Evolutionary conservation across 805 yeast species (phyloP).

Genomic region (Candida sithepensis): DNA sequence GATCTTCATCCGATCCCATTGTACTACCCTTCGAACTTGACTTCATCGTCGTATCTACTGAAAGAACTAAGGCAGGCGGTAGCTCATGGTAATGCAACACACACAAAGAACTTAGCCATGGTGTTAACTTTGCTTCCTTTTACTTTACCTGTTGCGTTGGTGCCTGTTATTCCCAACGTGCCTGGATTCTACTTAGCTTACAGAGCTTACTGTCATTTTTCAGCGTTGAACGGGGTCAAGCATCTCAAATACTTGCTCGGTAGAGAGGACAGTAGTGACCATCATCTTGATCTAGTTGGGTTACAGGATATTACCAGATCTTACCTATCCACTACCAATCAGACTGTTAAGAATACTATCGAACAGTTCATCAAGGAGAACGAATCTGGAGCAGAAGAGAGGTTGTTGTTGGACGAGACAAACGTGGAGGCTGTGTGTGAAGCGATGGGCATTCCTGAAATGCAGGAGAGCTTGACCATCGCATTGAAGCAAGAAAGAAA

Average conservation of each 20-base stretch:
- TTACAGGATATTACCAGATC: conserved; percentile 30
- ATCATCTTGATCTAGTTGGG: conserved; percentile 34
- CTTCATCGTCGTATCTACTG: neutral
- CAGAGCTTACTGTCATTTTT: conserved; percentile 79
- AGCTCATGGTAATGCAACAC: conserved; percentile 34
- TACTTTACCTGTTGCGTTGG: conserved; percentile 70
- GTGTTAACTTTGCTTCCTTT: conserved; percentile 67
- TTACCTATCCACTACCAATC: conserved; percentile 21
- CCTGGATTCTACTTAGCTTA: conserved; percentile 87
- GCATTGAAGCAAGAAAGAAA: conserved; percentile 54
- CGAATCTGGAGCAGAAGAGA: conserved; percentile 25
- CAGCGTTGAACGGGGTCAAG: conserved; percentile 70
- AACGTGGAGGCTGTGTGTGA: conserved; percentile 44
- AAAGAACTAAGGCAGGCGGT: conserved; percentile 25
- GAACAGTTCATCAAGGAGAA: conserved; percentile 11
- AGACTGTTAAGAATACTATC: conserved; percentile 16
- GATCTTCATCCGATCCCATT: conserved; percentile 40
- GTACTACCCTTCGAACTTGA: conserved; percentile 41
- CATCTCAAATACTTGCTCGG: conserved; percentile 60
- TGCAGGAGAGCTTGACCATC: conserved; percentile 41
- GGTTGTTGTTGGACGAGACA: conserved; percentile 41
- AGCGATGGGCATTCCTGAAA: conserved; percentile 41
- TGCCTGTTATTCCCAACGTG: conserved; percentile 87
- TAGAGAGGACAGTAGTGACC: conserved; percentile 16
- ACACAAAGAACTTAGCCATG: conserved; percentile 49